These are phyloP conservation scores for Phaeotremella skinneri DNA, from an alignment of 768 basidiomycete genomes.

Conservation along the genomic window DNA sequence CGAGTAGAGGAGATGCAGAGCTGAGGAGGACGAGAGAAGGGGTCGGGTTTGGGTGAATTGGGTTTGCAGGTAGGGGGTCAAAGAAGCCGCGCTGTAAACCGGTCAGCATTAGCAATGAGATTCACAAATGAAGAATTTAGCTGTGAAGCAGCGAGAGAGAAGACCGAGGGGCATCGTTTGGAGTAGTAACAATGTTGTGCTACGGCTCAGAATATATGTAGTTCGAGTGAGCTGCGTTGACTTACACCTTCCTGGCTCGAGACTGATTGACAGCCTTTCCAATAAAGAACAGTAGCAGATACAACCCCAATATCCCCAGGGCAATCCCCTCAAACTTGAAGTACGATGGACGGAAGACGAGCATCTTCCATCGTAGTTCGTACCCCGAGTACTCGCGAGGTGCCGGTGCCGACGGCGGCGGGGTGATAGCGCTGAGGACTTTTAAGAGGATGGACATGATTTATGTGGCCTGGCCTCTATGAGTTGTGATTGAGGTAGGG, in stretches of 20 bases:
- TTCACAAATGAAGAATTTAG: constrained; percentile 20
- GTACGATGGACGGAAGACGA: constrained; percentile 81
- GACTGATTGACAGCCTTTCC: constrained; percentile 63
- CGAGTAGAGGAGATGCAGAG: constrained; percentile 70
- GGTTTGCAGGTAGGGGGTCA: constrained; percentile 60
- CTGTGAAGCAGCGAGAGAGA: too few species aligned
- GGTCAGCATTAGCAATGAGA: background rate
- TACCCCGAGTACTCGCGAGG: constrained; percentile 68
- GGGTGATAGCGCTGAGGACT: constrained; percentile 53
- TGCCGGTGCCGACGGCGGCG: constrained; percentile 59
- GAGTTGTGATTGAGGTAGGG: background rate
- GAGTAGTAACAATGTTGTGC: constrained; percentile 7
- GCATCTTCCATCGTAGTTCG: constrained; percentile 68
- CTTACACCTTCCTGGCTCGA: constrained; percentile 68
- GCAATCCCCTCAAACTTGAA: constrained; percentile 68
- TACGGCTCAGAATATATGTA: background rate
- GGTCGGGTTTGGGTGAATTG: constrained; percentile 64
- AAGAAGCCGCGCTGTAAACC: constrained; percentile 60
- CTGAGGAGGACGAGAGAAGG: constrained; percentile 33
- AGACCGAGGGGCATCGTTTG: constrained; percentile 14
- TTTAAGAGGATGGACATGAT: constrained; percentile 30
- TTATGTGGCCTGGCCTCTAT: background rate
- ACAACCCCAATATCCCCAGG: constrained; percentile 59
- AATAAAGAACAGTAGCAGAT: constrained; percentile 60
- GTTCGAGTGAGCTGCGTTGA: constrained; percentile 24